Conservation (phyloP, 208 protist genomes). For the Plasmodiophora brassicae region DNA sequence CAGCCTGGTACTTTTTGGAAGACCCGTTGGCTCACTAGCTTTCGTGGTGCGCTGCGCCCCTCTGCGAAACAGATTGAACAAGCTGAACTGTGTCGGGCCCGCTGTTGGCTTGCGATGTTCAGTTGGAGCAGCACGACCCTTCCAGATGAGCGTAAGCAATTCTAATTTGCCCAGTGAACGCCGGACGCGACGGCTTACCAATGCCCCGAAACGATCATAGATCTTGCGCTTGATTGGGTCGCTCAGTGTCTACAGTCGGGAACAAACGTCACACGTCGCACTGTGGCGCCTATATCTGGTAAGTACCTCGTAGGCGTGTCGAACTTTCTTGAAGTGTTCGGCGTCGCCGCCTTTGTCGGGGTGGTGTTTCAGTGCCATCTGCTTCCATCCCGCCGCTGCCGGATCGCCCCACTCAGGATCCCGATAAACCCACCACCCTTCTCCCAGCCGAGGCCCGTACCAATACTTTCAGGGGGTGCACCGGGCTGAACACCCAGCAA, state of each 20-base stretch:
- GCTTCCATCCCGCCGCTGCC: neutral
- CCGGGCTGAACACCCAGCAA: neutral
- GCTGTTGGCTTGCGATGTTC: too few relatives aligned
- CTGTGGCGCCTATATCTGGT: too few relatives aligned
- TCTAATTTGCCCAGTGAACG: too few relatives aligned
- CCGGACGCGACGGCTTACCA: too few relatives aligned
- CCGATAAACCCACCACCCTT: neutral
- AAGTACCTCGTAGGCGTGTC: neutral
- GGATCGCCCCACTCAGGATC: neutral
- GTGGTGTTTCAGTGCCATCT: neutral
- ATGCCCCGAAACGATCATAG: neutral
- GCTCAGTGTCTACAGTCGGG: too few relatives aligned
- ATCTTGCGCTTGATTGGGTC: neutral
- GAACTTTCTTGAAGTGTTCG: neutral
- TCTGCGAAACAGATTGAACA: neutral
- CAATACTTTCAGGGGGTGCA: neutral
- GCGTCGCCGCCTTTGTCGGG: neutral
- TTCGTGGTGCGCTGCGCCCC: neutral
- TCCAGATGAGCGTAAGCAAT: too few relatives aligned
- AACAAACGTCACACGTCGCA: too few relatives aligned
- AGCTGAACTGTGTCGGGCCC: neutral
- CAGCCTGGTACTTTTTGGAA: neutral
- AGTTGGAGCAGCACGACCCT: too few relatives aligned
- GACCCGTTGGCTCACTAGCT: neutral
- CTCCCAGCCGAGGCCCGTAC: neutral